phyloP scores from a whole-genome alignment of 2,329 filamentous ascomycete species.

The Xylaria sp. region DNA sequence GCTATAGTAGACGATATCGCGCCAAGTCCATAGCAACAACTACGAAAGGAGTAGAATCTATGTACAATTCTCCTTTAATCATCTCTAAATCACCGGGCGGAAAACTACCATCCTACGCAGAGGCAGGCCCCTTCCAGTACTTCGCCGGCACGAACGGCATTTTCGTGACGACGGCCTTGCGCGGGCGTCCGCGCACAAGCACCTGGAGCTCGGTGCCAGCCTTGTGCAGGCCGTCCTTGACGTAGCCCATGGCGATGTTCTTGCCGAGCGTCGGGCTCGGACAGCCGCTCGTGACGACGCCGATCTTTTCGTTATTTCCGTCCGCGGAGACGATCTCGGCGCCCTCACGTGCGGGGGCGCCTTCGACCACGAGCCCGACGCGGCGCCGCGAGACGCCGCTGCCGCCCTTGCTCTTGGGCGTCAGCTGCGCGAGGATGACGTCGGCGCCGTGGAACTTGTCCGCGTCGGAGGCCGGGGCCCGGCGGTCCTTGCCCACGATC shows the following conservation, averaged over 20 bases:
- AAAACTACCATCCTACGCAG: slow-evolving; percentile 28
- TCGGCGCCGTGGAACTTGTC: slow-evolving; percentile 87
- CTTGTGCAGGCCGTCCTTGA: slow-evolving; percentile 85
- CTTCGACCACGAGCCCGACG: slow-evolving; percentile 84
- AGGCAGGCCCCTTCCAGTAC: slow-evolving; percentile 69
- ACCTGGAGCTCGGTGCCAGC: slow-evolving; percentile 83
- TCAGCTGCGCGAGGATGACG: slow-evolving; percentile 80
- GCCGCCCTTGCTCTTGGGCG: slow-evolving; percentile 77
- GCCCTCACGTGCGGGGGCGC: slow-evolving; percentile 90
- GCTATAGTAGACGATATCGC: not conserved
- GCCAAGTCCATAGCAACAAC: not conserved
- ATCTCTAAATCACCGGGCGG: too few relatives aligned
- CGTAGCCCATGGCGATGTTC: slow-evolving; percentile 97
- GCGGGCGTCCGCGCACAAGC: slow-evolving; percentile 78
- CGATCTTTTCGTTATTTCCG: slow-evolving; percentile 72
- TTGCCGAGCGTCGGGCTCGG: slow-evolving; percentile 86
- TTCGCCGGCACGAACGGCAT: slow-evolving; percentile 89
- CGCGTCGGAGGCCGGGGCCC: slow-evolving; percentile 55
- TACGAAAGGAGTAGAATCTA: not conserved
- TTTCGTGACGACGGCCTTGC: slow-evolving; percentile 80
- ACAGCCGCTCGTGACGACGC: slow-evolving; percentile 87
- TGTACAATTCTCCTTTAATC: not conserved
- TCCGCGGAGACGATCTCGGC: slow-evolving; percentile 74
- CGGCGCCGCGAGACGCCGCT: slow-evolving; percentile 76
- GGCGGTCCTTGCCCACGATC: slow-evolving; percentile 86